These are phyloP conservation scores for Coffea canephora DNA, from an alignment of 257 asterid species.

Conservation along the genomic window DNA sequence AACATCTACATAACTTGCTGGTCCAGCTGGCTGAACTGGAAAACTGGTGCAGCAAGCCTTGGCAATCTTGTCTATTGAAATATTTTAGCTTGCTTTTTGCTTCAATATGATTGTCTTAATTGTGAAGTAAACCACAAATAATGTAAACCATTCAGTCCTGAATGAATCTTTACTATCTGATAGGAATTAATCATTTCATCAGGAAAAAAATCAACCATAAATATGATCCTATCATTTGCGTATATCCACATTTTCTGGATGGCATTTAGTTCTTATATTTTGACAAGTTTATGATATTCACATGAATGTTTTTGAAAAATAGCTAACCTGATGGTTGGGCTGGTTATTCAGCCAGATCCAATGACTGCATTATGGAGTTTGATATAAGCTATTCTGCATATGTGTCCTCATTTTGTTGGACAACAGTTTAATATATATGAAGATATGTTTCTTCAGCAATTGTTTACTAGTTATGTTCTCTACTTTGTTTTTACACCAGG, in stretches of 20 bases:
- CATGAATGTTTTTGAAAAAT: neutral
- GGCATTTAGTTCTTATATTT: neutral
- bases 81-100: neutral
- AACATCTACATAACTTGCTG: neutral
- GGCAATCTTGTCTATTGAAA: neutral
- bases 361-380: neutral
- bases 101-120: neutral
- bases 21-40: neutral
- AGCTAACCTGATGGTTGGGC: neutral
- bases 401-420: neutral
- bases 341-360: slow-evolving; percentile 1
- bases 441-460: neutral
- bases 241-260: neutral
- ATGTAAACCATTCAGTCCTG: neutral
- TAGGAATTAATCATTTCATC: neutral
- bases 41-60: neutral
- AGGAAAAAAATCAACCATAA: too few relatives aligned
- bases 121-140: too few relatives aligned
- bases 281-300: neutral
- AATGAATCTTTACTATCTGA: neutral
- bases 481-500: neutral
- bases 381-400: neutral
- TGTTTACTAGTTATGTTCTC: neutral
- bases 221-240: neutral
- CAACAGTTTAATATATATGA: neutral